Evolutionary conservation across 306 rosid species (phyloP), one percentile per base, ranked within the genome.

Genomic region (Prunus dulcis): DNA sequence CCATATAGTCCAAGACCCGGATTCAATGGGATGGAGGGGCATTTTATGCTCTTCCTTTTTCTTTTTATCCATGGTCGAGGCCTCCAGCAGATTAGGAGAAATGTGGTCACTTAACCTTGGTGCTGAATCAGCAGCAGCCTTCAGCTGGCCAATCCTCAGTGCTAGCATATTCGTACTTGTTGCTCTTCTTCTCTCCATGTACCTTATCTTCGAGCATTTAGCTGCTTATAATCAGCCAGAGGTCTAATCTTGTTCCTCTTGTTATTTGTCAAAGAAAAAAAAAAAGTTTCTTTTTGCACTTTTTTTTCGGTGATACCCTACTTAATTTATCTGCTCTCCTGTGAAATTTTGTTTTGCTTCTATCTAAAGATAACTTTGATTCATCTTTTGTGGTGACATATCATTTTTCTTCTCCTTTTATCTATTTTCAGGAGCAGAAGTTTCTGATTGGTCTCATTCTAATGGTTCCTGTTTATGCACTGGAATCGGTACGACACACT

Each of bases 391-490:
- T 73, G 60, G 49, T 14, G 28, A 14, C 20, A 68, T 22, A 46
- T 23, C 2, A 10, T 4, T 66, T 38, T 17, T 30, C 7, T 38
- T 71, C 22, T 41, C 52, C 38, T 1, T 27, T 27, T 61, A 25
- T 73, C 69, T 52, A 32, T 47, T 86, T 84, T 84, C 97, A 95
- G 99, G 99, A 95, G 81, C 99, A 95, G 93, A 92, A 92, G 89
- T 95, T 95, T 89, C 86, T 95, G 86, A 89, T 95, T 77, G 99
- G 99, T 76, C 92, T 95, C 73, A 88, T 95, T 81, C 80, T 95
- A 78, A 92, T 95, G 99, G 96, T 95, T 87, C 99, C 99, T 86
- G 99, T 95, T 79, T 95, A 92, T 88, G 88, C 98, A 22, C 78
- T 95, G 79, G 99, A 95, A 91, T 95, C 99, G 87, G 99, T 95